A percentile compares a stretch with the other conserved stretches of the same genome.
These are phyloP conservation scores for Fusarium papillatum DNA, from an alignment of 2,329 filamentous ascomycete genomes.

Conservation along the genomic window DNA sequence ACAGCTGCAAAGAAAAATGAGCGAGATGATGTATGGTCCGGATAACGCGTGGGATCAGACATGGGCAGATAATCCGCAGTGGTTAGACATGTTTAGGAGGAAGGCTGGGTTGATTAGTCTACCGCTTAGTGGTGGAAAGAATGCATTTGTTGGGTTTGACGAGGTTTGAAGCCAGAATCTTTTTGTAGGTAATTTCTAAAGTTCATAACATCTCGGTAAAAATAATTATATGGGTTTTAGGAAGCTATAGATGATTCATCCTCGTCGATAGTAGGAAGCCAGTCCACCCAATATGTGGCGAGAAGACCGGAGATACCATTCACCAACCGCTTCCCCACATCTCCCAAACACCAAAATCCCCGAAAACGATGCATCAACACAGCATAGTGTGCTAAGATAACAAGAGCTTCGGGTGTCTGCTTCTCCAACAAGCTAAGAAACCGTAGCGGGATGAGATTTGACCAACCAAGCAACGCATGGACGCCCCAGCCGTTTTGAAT, in stretches of 20 bases:
- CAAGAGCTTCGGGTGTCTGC: constrained; percentile 19
- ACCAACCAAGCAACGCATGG: constrained; percentile 11
- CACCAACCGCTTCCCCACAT: constrained; percentile 8
- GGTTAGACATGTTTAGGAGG: not conserved
- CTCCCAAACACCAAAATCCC: constrained; percentile 6
- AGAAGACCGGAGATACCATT: not conserved
- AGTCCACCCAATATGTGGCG: constrained; percentile 1
- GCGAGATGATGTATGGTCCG: not conserved
- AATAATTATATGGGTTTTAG: not conserved
- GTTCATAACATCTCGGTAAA: too few relatives aligned
- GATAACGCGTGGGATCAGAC: not conserved
- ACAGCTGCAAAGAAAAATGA: not conserved
- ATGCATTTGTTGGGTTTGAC: not conserved
- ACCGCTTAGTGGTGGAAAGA: not conserved
- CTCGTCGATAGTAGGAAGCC: constrained; percentile 6
- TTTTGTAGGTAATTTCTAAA: too few relatives aligned
- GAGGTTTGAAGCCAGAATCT: not conserved
- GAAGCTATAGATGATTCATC: not conserved
- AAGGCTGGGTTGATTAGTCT: not conserved
- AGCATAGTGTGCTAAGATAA: constrained; percentile 19
- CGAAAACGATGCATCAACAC: constrained; percentile 10
- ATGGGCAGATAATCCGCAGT: not conserved
- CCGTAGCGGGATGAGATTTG: not conserved
- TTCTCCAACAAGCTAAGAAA: constrained; percentile 17
- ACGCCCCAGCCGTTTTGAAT: constrained; percentile 9